Conservation (phyloP, 257 asterid genomes). For the Misopates orontium region DNA sequence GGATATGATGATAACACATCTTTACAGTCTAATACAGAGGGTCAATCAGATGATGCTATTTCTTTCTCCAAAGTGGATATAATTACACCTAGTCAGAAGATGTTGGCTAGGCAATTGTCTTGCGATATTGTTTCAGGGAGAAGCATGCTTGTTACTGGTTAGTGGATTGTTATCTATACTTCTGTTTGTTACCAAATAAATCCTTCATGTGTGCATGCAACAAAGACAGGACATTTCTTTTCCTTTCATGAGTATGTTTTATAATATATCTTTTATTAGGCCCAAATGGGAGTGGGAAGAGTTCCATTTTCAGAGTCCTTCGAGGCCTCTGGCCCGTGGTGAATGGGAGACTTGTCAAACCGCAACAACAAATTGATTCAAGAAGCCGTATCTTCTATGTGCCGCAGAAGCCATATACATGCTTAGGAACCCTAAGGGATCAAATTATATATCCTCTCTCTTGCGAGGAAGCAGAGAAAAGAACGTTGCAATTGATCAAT, state of each 20-base stretch:
- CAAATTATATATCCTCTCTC: slow-evolving; percentile 96
- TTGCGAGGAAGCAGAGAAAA: slow-evolving; percentile 73
- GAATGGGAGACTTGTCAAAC: slow-evolving; percentile 73
- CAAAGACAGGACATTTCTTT: neutral
- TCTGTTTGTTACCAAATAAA: slow-evolving; percentile 3
- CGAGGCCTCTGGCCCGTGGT: slow-evolving; percentile 98
- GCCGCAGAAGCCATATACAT: slow-evolving; percentile 94
- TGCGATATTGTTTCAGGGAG: slow-evolving; percentile 82
- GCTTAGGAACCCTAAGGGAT: slow-evolving; percentile 98
- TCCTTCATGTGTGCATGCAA: neutral
- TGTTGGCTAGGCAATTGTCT: slow-evolving; percentile 76
- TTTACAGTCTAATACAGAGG: slow-evolving; percentile 37
- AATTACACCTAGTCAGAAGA: slow-evolving; percentile 81
- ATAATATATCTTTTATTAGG: slow-evolving; percentile 45
- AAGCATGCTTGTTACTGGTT: slow-evolving; percentile 96
- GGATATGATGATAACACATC: slow-evolving; percentile 42
- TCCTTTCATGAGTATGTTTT: slow-evolving; percentile 5
- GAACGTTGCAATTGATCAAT: slow-evolving; percentile 36
- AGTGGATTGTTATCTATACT: slow-evolving; percentile 39
- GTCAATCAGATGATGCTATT: slow-evolving; percentile 54
- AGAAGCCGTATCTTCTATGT: slow-evolving; percentile 75
- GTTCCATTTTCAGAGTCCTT: slow-evolving; percentile 95
- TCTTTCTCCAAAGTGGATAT: slow-evolving; percentile 88
- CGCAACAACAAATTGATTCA: slow-evolving; percentile 46
- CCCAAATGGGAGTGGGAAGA: slow-evolving; percentile 99